Evolutionary conservation across 2,329 filamentous ascomycete species (phyloP).

Genomic region (Beauveria medogensis): DNA sequence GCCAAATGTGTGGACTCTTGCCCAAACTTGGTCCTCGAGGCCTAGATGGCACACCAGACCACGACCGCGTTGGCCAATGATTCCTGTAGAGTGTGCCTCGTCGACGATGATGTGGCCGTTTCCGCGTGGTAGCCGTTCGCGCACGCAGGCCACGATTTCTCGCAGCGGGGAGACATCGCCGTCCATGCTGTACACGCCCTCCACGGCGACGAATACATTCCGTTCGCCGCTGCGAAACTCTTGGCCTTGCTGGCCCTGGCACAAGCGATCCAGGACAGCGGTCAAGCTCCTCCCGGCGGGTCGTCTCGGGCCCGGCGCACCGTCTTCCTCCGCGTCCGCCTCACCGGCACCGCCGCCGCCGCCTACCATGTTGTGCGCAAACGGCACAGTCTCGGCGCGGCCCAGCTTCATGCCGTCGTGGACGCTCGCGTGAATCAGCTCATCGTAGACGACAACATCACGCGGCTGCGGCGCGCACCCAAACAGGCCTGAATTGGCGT

Average conservation of each 20-base stretch:
- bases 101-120: conserved; percentile 60
- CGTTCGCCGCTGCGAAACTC: conserved; percentile 27
- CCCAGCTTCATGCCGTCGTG: conserved; percentile 69
- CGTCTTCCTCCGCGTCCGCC: neutral
- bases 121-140: conserved; percentile 43
- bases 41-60: conserved; percentile 51
- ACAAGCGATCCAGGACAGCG: conserved; percentile 22
- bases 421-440: conserved; percentile 67
- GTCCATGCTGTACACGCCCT: conserved; percentile 77
- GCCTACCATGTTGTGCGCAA: conserved; percentile 48
- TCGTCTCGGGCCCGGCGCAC: neutral
- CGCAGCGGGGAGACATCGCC: conserved; percentile 61
- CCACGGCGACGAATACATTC: conserved; percentile 61
- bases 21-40: conserved; percentile 47
- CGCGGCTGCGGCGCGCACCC: conserved; percentile 49
- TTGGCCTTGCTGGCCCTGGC: conserved; percentile 24
- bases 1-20: conserved; percentile 56
- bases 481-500: conserved; percentile 59
- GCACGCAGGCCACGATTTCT: conserved; percentile 50
- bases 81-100: conserved; percentile 59
- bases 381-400: conserved; percentile 43
- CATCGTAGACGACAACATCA: conserved; percentile 63
- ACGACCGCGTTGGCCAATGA: conserved; percentile 46
- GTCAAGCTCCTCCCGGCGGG: conserved; percentile 17
- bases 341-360: neutral